phyloP scores from a whole-genome alignment of 1,284 basidiomycete genomes.

The Ustilago lituana region DNA sequence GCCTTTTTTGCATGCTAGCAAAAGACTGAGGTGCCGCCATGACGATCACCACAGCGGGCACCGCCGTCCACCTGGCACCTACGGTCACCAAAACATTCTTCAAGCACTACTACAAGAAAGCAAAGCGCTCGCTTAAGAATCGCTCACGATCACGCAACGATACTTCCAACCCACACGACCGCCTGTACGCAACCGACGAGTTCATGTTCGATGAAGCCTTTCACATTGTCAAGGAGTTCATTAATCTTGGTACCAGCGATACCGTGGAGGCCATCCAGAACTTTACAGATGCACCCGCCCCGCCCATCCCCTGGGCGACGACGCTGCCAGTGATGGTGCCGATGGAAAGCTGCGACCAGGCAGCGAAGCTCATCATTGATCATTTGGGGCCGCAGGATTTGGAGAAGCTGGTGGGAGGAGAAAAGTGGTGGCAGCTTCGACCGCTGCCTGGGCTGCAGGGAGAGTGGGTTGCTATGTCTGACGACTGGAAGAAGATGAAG shows the following conservation, averaged over 20 bases:
- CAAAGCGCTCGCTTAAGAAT: constrained; percentile 34
- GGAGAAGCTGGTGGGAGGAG: constrained; percentile 81
- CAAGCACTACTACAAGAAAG: constrained; percentile 59
- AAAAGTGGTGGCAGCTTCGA: constrained; percentile 87
- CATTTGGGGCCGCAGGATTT: constrained; percentile 85
- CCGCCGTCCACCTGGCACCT: constrained; percentile 56
- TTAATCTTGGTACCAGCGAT: constrained; percentile 61
- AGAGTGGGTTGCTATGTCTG: constrained; percentile 81
- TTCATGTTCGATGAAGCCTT: constrained; percentile 57
- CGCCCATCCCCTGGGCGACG: constrained; percentile 80
- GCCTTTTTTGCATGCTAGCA: neutral
- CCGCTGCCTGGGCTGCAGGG: constrained; percentile 77
- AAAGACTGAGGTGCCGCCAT: constrained; percentile 16
- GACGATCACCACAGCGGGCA: constrained; percentile 59
- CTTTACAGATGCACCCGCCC: constrained; percentile 78
- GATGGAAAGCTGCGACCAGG: constrained; percentile 76
- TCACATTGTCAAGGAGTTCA: constrained; percentile 53
- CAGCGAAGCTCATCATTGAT: constrained; percentile 79
- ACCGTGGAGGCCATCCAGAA: constrained; percentile 65
- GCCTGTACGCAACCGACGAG: constrained; percentile 43
- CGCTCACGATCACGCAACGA: constrained; percentile 3
- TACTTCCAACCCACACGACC: constrained; percentile 4
- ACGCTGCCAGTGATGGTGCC: constrained; percentile 78
- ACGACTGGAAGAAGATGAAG: constrained; percentile 68
- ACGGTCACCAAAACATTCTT: constrained; percentile 62